phyloP scores from a whole-genome alignment of 2,329 filamentous ascomycete genomes.

The Aspergillus fructus region DNA sequence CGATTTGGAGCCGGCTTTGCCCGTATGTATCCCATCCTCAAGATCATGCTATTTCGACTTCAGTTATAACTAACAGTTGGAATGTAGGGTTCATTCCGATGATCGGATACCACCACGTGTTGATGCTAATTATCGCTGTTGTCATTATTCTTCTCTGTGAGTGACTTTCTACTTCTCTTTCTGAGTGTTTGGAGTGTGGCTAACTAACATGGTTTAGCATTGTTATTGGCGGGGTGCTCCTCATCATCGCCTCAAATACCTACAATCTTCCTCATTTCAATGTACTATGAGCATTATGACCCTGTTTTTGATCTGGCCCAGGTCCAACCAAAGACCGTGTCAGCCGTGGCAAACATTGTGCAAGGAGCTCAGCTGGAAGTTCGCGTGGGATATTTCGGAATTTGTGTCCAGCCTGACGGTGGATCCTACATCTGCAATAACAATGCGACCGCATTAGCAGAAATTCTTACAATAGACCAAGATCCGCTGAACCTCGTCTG shows the following conservation, averaged over 20 bases:
- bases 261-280: conserved; percentile 94
- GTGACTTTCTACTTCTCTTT: conserved; percentile 38
- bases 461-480: conserved; percentile 84
- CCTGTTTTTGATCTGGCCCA: conserved; percentile 81
- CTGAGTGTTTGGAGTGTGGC: conserved; percentile 15
- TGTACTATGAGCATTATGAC: conserved; percentile 89
- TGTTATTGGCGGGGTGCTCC: conserved; percentile 91
- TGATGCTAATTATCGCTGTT: conserved; percentile 95
- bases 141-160: conserved; percentile 92
- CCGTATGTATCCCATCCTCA: conserved; percentile 29
- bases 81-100: conserved; percentile 57
- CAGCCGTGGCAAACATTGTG: conserved; percentile 86
- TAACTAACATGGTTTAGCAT: conserved; percentile 56
- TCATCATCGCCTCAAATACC: conserved; percentile 95
- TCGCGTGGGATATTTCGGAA: conserved; percentile 95
- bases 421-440: conserved; percentile 94
- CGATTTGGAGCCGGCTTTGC: conserved; percentile 34
- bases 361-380: conserved; percentile 81
- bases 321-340: conserved; percentile 83
- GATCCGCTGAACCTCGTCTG: conserved; percentile 97
- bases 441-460: conserved; percentile 90
- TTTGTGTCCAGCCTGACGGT: conserved; percentile 89
- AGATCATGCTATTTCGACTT: neutral
- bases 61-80: conserved; percentile 6
- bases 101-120: conserved; percentile 75